These are phyloP conservation scores for Hypoxylon sp. DNA, from an alignment of 2,329 filamentous ascomycete genomes.

Conservation along the genomic window DNA sequence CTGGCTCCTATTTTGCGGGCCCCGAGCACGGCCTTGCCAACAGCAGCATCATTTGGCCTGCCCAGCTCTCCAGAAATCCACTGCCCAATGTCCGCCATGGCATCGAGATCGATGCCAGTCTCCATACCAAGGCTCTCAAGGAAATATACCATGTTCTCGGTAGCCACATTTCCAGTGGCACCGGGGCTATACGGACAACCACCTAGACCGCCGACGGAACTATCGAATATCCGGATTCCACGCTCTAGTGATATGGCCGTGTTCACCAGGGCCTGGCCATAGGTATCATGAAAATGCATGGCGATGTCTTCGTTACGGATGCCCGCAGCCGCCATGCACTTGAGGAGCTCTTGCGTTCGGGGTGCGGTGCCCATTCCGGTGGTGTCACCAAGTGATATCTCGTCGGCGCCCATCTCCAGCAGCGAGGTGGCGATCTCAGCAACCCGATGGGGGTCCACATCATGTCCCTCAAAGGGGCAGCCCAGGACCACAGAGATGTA, in stretches of 20 bases:
- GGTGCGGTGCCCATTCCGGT: constrained; percentile 83
- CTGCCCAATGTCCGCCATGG: constrained; percentile 65
- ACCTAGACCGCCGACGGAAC: constrained; percentile 73
- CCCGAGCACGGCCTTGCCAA: constrained; percentile 51
- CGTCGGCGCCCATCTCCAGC: constrained; percentile 88
- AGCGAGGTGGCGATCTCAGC: constrained; percentile 75
- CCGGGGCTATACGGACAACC: constrained; percentile 77
- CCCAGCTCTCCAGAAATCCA: constrained; percentile 68
- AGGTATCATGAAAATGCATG: constrained; percentile 79
- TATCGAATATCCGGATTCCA: constrained; percentile 74
- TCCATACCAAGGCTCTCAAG: constrained; percentile 67
- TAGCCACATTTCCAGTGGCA: constrained; percentile 73
- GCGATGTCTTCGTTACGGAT: constrained; percentile 69
- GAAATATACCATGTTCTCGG: constrained; percentile 58
- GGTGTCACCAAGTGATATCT: constrained; percentile 90
- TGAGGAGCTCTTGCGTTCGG: constrained; percentile 58
- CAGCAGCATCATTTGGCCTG: constrained; percentile 56
- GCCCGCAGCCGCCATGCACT: constrained; percentile 61
- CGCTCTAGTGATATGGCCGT: constrained; percentile 71
- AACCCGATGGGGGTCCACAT: constrained; percentile 72
- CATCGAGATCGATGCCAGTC: constrained; percentile 68
- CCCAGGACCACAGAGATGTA: constrained; percentile 85
- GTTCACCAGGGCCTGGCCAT: constrained; percentile 75
- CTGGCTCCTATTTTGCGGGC: constrained; percentile 39
- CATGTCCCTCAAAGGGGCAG: constrained; percentile 79